phyloP scores from a whole-genome alignment of 1,284 basidiomycete genomes.

The Xerocomus minutiporus region DNA sequence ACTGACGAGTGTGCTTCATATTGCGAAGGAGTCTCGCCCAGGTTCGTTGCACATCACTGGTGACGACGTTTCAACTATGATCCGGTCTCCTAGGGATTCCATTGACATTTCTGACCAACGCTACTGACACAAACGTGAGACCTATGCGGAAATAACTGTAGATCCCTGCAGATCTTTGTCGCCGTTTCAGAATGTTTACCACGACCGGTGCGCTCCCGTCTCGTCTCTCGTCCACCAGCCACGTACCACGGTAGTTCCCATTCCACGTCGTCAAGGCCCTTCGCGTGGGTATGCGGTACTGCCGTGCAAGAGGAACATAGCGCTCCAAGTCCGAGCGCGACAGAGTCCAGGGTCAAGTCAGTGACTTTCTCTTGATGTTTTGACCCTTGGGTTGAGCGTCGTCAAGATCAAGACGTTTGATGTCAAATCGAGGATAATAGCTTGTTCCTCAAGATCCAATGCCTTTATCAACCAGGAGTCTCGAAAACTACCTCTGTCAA shows the following conservation, averaged over 20 bases:
- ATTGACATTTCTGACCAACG: constrained; percentile 4
- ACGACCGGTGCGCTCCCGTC: constrained; percentile 17
- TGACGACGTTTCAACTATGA: constrained; percentile 18
- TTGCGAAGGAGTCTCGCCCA: constrained; percentile 14
- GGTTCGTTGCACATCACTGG: constrained; percentile 9
- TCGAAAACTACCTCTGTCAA: constrained; percentile 8
- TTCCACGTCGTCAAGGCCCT: constrained; percentile 7
- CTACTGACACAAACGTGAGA: constrained; percentile 12
- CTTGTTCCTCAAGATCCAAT: constrained; percentile 3
- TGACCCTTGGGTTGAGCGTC: constrained; percentile 9
- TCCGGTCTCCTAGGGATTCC: constrained; percentile 14
- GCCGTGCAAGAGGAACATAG: background rate
- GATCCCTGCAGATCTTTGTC: constrained; percentile 20
- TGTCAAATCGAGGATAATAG: constrained; percentile 1
- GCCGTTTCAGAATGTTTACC: constrained; percentile 22
- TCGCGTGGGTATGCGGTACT: constrained; percentile 9
- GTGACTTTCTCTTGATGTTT: constrained; percentile 6
- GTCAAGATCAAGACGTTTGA: constrained; percentile 4
- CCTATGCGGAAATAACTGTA: constrained; percentile 9
- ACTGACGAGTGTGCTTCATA: constrained; percentile 12
- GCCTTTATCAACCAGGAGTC: constrained; percentile 16
- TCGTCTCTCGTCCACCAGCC: constrained; percentile 12
- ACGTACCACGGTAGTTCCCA: constrained; percentile 5
- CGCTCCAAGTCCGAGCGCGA: constrained; percentile 1
- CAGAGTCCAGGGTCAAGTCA: constrained; percentile 10